Evolutionary conservation across 169 alveolate genomes (phyloP), one percentile per base, ranked within the genome.

Genomic region (Cryptosporidium sp.): DNA sequence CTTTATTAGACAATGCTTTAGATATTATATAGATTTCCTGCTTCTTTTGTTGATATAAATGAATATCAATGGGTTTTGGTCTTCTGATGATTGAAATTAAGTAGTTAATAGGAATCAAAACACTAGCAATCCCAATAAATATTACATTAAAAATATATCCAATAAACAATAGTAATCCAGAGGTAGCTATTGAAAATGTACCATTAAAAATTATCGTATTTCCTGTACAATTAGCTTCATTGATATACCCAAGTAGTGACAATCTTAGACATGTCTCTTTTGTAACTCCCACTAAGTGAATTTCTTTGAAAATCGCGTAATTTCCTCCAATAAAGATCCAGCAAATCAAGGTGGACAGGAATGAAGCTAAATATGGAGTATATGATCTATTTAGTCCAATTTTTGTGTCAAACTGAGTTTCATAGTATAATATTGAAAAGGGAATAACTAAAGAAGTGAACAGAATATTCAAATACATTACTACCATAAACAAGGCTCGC

Each of bases 341-440:
- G 3, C 35, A 21, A 29, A 62, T 29, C 21, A 80, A 12, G 3
- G 65, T 37, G 2, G 35, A 41, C 1, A 65, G 10, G 33, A 80
- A 43, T 31, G 89, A 33, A 80, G 29, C 29, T n/a, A 80, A n/a
- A 80, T 65, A 80, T 43, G 84, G 59, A 43, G 55, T 61, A 41
- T 62, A 62, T 18, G 75, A 80, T 41, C 50, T 80, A 9, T 80
- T 39, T 16, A 73, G 35, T 33, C 86, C 86, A 51, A 73, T 73
- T 31, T 33, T 52, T 9, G 70, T 31, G 29, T 80, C 89, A 80
- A 62, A 65, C 26, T 80, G 80, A 3, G 73, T 62, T 50, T 80
- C 89, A 43, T 80, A 80, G 35, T 62, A 62, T 37, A 80, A 45
- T 26, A 80, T 80, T 43, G 89, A 80, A 39, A 80, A 80, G 9